Percentiles rank a stretch among this genome's conserved stretches.
phyloP scores from a whole-genome alignment of 352 stramenopile genomes.

The Halophytophthora batemanensis region DNA sequence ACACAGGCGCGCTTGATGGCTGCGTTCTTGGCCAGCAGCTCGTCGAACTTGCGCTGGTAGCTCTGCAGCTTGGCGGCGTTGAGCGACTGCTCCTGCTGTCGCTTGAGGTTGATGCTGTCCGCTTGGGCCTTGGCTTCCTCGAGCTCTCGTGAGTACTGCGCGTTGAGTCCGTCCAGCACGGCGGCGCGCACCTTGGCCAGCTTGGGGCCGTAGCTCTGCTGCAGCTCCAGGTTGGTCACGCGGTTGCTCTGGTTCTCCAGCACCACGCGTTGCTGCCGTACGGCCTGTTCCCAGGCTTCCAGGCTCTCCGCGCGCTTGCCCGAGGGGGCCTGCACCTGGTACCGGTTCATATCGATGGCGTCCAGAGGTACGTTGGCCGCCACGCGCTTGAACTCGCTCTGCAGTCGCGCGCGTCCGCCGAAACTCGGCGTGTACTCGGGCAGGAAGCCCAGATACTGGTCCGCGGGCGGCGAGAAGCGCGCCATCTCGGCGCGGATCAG shows the following conservation, averaged over 20 bases:
- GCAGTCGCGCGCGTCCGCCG: conserved; percentile 41
- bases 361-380: conserved; percentile 63
- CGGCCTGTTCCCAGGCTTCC: conserved; percentile 48
- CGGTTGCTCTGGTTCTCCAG: conserved; percentile 66
- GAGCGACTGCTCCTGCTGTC: conserved; percentile 67
- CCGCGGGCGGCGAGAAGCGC: conserved; percentile 41
- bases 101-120: conserved; percentile 55
- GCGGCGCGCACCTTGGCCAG: conserved; percentile 57
- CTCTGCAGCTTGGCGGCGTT: conserved; percentile 59
- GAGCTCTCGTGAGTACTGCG: conserved; percentile 47
- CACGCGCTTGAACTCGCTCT: conserved; percentile 74
- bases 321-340: conserved; percentile 45
- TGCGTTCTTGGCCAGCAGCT: conserved; percentile 65
- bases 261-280: conserved; percentile 44
- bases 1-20: conserved; percentile 43
- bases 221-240: conserved; percentile 73
- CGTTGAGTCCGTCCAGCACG: conserved; percentile 63
- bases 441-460: conserved; percentile 63
- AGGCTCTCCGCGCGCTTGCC: conserved; percentile 37
- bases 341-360: conserved; percentile 70
- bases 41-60: conserved; percentile 54
- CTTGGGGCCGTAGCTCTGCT: conserved; percentile 71
- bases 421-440: conserved; percentile 58
- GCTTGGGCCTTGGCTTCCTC: conserved; percentile 30
- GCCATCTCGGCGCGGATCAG: conserved; percentile 75